Percentiles rank a stretch among this genome's conserved stretches.
phyloP scores from a whole-genome alignment of 306 rosid species.

The Arachis hypogaea region DNA sequence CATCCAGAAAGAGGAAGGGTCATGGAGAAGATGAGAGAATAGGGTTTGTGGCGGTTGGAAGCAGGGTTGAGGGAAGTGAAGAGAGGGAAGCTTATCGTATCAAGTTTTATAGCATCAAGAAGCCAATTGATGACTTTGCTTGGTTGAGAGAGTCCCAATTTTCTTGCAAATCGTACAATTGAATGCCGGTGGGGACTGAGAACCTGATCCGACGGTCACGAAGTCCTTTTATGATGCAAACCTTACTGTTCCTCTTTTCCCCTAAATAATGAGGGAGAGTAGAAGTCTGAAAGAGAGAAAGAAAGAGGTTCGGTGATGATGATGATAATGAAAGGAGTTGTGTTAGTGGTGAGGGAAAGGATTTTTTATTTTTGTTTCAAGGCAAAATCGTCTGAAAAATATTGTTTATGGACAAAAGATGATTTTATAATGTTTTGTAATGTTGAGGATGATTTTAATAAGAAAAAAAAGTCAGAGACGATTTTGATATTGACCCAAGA shows the following conservation, averaged over 20 bases:
- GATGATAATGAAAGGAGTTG: too few relatives aligned
- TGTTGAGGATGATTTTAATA: too few relatives aligned
- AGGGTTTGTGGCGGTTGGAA: constrained; percentile 54
- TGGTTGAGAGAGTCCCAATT: constrained; percentile 78
- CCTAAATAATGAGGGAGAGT: constrained; percentile 50
- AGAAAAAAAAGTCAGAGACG: too few relatives aligned
- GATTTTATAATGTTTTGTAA: too few relatives aligned
- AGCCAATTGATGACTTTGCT: constrained; percentile 95
- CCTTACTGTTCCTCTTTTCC: constrained; percentile 97
- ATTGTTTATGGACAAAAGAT: too few relatives aligned
- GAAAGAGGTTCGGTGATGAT: too few relatives aligned
- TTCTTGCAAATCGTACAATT: constrained; percentile 85
- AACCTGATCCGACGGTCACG: constrained; percentile 91
- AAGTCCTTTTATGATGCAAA: constrained; percentile 83
- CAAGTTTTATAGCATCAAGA: constrained; percentile 67
- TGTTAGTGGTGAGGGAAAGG: too few relatives aligned
- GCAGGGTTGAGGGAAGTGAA: constrained; percentile 69
- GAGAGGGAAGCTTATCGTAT: constrained; percentile 89
- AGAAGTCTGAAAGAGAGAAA: too few relatives aligned
- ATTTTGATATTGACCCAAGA: too few relatives aligned
- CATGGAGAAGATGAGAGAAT: constrained; percentile 27
- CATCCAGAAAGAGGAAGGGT: too few relatives aligned
- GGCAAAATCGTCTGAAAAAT: too few relatives aligned
- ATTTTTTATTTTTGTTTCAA: too few relatives aligned
- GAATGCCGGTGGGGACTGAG: constrained; percentile 84